Conservation (phyloP, 805 yeast genomes). For the Candida incommunis region DNA sequence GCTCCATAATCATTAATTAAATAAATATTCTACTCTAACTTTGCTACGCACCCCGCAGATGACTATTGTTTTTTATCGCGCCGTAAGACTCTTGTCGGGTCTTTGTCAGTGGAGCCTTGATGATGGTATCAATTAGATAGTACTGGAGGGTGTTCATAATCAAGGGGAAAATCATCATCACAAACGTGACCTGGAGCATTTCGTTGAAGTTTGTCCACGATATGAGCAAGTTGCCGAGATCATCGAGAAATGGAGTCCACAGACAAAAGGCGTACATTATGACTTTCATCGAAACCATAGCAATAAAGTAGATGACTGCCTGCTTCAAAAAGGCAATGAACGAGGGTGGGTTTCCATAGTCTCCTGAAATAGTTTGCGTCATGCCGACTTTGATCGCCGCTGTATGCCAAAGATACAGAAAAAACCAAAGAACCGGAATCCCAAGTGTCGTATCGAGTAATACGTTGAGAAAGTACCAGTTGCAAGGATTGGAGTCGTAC, state of each 20-base stretch:
- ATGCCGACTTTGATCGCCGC: conserved; percentile 30
- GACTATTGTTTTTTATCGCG: not conserved
- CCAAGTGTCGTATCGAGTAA: conserved; percentile 90
- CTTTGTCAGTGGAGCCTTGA: conserved; percentile 29
- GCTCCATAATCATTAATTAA: no score
- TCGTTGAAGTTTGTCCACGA: conserved; percentile 79
- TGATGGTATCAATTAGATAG: conserved; percentile 43
- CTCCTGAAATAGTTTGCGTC: conserved; percentile 32
- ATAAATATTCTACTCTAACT: no score
- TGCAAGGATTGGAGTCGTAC: conserved; percentile 58
- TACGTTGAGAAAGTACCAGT: conserved; percentile 85
- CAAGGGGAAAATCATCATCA: conserved; percentile 46
- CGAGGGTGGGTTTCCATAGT: conserved; percentile 52
- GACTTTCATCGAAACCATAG: conserved; percentile 50
- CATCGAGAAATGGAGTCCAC: conserved; percentile 51
- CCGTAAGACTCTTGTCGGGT: conserved; percentile 2
- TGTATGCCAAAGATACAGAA: conserved; percentile 28
- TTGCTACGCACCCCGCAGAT: no score
- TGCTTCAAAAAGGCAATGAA: conserved; percentile 59
- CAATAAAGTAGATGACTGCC: conserved; percentile 48
- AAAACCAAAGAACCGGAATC: conserved; percentile 60
- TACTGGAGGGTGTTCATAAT: conserved; percentile 36
- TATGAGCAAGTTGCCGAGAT: conserved; percentile 56
- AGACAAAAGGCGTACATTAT: conserved; percentile 42
- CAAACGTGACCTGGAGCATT: conserved; percentile 70